Base-by-base conservation (phyloP, 164 flowering plant species). In the Warburgia ugandensis region DNA sequence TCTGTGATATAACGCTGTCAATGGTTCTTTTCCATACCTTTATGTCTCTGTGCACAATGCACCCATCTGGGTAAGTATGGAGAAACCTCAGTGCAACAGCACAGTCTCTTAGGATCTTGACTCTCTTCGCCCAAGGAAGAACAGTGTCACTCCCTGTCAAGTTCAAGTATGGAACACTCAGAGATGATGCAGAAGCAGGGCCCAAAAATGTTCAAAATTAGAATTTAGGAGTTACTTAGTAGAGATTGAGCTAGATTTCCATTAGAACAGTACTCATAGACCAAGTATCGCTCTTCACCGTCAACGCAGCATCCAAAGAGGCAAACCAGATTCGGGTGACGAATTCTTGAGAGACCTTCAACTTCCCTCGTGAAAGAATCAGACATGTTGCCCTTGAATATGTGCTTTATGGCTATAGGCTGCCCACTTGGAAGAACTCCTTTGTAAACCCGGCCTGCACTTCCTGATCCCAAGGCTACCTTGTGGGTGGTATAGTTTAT, bases 351-450 rank as follows among this genome's bases (percentile, higher is more conserved):
- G 22, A 84, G 80, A 9, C 75, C 75, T 25, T 74, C 79, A 10
- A 84, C 80, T 74, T 84, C 94, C 19, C 80, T 62, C 0, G 54
- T 65, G 50, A 84, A 84, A 1, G 88, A 69, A 50, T 77, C 81
- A 11, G 76, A 50, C 0, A 50, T 58, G 57, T 58, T 77, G 66
- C 65, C 65, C 61, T 67, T 72, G 55, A 60, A 51, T 21, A 84
- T 77, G 47, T 81, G 84, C 59, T 84, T 84, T 58, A 81, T 71
- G 5, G 88, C 94, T 21, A 84, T 82, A 9, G 55, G 43, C 58
- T 81, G 88, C 25, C 94, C 94, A 39, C 94, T 81, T 0, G 88
- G 94, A 46, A 84, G 64, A 43, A 73, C 46, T 3, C 84, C 94
- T 54, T 71, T 77, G 56, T 77, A 84, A 16, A 84, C 94, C 3